A percentile compares a stretch with the other conserved stretches of the same genome.
Conservation (phyloP, 169 alveolate species). For the Plasmodium blacklocki region DNA sequence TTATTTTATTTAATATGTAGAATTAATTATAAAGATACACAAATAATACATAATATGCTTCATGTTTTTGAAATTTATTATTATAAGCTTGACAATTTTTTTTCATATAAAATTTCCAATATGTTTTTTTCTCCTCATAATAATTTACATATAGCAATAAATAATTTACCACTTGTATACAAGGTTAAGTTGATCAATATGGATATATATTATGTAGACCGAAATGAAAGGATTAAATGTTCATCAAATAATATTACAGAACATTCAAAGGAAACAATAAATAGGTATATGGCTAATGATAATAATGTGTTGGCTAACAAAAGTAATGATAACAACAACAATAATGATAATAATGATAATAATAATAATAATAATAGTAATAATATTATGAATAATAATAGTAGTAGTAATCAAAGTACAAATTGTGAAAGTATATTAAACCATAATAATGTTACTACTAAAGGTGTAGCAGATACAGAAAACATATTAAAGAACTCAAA, state of each 20-base stretch:
- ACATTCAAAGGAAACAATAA: not conserved
- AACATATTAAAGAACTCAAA: not conserved
- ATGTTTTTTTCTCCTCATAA: constrained; percentile 37
- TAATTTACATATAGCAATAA: constrained; percentile 55
- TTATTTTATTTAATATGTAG: constrained; percentile 54
- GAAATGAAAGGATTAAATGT: not conserved
- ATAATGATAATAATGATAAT: not conserved
- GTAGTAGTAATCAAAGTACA: not conserved
- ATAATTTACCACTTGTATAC: constrained; percentile 37
- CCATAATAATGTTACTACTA: not conserved
- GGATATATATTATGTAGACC: not conserved
- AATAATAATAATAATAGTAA: not conserved
- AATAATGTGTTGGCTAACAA: no score
- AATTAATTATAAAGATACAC: constrained; percentile 29
- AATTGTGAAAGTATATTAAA: not conserved
- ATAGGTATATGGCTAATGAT: not conserved
- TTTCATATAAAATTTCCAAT: constrained; percentile 42
- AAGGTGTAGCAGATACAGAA: not conserved
- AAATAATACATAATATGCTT: constrained; percentile 16
- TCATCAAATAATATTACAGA: not conserved
- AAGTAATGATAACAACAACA: not conserved
- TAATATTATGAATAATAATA: not conserved
- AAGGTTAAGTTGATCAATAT: constrained; percentile 36
- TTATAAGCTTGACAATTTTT: constrained; percentile 31
- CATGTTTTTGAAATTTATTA: constrained; percentile 51